Base-by-base conservation (phyloP, 2,329 filamentous ascomycete species). In the Venturiaceae sp. region DNA sequence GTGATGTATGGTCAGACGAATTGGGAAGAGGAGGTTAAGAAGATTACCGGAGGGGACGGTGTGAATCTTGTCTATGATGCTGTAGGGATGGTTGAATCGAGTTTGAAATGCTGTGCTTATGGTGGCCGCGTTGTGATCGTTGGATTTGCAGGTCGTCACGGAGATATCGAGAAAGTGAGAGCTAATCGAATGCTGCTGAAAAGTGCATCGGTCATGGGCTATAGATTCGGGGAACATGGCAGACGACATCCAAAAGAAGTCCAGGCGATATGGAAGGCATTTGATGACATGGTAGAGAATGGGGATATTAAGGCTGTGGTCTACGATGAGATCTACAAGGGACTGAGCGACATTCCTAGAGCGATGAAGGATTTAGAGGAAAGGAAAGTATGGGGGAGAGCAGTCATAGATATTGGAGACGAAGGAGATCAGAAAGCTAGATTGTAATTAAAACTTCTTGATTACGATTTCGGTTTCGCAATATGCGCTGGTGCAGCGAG, bases 61-160 rank as follows among this genome's bases (percentile, higher is more conserved):
- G 81, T 80, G 1, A 76, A 85, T 68, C 73, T 83, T 0, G 78
- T 84, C 13, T 80, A 80, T 63, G 82, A 85, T 68, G 75, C 77
- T 7, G 80, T 84, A 11, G 82, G 82, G 0, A 72, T 81, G 26
- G 79, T 84, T 7, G 75, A 79, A 60, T 75, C 75, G 60, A 80
- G 78, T 39, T 66, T 85, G 30, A 76, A 76, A 60, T 82, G 80
- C 62, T 67, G 82, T 33, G 79, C 73, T 26, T 78, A 82, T 64
- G 73, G 75, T 36, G 82, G 81, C 0, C 70, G 77, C 33, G 68
- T 85, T 19, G 72, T 85, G 2, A 71, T 85, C 30, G 74, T 83
- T 2, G 82, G 82, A 0, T 85, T 85, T 65, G 82, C 81, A 5
- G 82, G 78, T 1, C 71, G 76, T 53, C 74, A 69, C 16, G 79